Evolutionary conservation across 371 early-diverging fungal species (phyloP), one percentile per base, ranked within the genome.

Genomic region (Mortierella sp.): DNA sequence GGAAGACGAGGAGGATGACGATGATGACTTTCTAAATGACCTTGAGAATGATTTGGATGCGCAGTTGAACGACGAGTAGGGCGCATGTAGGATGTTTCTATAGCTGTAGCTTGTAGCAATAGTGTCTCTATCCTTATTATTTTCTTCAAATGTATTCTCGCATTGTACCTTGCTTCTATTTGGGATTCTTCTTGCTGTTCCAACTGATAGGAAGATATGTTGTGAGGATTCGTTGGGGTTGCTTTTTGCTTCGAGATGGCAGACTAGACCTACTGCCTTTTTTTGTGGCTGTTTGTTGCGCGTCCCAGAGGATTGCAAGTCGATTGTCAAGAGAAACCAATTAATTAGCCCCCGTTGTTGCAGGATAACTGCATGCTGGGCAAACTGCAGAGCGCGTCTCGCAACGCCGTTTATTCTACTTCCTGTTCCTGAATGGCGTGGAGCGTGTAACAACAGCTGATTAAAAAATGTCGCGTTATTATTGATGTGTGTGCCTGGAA

Each of bases 41-140:
- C 48, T 87, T 43, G 87, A 82, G 74, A 78, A 81, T n/a, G 88
- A 90, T 43, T 61, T 79, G 67, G 88, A 77, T 24, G 87, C 79
- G n/a, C 73, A 87, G 44, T 54, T 90, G 72, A 82, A 87, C 53
- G 81, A 82, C 24, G 40, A 72, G 1, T 64, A 64, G 53, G 5
- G 19, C 14, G 28, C 14, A 5, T 46, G 8, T 8, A 46, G 31
- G 59, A 31, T 59, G 59, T 31, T 24, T 59, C 59, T 59, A 6
- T 40, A 40, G 11, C 28, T 57, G 59, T 59, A 28, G 34, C 3
- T 37, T 64, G 64, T 37, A 64, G 64, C 34, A 64, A 37, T 64
- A 64, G 19, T 31, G 21, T 61, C 3, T 2, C 16, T 19, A 0
- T 14, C 31, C 4, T 34, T 31, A 31, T 64, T 21, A 34, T 37